Base-by-base conservation (phyloP, 257 asterid species). In the Galeopsis tetrahit region DNA sequence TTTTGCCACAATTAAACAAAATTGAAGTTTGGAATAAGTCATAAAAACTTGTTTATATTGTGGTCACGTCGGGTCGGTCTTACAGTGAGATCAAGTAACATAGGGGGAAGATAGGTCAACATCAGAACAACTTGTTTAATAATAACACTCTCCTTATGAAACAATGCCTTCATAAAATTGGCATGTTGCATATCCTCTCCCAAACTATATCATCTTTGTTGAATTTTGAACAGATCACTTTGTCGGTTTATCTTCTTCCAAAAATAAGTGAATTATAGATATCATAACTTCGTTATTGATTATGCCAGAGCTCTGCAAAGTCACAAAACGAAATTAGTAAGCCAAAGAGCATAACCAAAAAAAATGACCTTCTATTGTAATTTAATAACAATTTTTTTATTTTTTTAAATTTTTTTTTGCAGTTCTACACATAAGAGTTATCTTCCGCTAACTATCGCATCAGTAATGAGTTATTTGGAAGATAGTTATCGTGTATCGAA, bases 241-340 rank as follows among this genome's bases (percentile, higher is more conserved):
- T 42, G 75, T 44, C n/a, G 74, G 85, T 80, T 94, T 94, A 69
- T 91, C 96, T 88, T 94, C 97, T 71, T 91, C 97, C 35, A 89
- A 77, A 75, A 94, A 86, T 85, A 94, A 80, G 68, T 91, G 97
- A 43, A 90, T 82, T 71, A 94, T 91, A 28, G 97, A 89, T 73
- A 80, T 81, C 60, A 94, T 86, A 68, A 94, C 97, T 84, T 91
- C 97, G 75, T 80, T 83, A 42, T 89, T 86, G 32, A 68, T 76
- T 38, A 83, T 77, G 7, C 82, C 72, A 61, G 86, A 74, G 66
- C 73, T 81, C 88, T 86, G 83, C 80, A 75, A 62, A 43, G 40
- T 67, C 81, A 53, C 59, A 49, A 66, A 59, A 4, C 6, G 59
- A 15, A 31, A 63, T 11, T 60, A 39, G 40, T 62, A 15, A 42